These are phyloP conservation scores for Exophiala phaeomuriformis DNA, from an alignment of 2,329 filamentous ascomycete genomes.

Conservation along the genomic window DNA sequence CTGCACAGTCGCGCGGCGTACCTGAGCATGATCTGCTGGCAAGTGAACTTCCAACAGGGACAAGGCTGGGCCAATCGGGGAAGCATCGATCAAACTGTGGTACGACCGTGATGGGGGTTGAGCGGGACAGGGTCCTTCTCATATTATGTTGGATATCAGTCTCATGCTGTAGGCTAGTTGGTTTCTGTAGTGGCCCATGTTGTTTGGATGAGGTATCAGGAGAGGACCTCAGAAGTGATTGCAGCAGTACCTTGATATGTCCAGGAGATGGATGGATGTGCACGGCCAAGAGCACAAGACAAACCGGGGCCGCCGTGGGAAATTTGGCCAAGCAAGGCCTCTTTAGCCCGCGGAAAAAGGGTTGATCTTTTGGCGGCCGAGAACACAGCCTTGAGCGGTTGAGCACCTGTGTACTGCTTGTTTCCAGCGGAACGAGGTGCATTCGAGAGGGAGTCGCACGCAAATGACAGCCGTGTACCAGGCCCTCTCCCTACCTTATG, in stretches of 20 bases:
- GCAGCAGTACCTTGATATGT: not conserved
- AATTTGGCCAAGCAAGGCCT: constrained; percentile 10
- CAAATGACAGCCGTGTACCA: too few relatives aligned
- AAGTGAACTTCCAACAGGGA: not conserved
- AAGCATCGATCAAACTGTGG: not conserved
- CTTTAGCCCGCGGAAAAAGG: not conserved
- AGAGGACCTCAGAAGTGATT: too few relatives aligned
- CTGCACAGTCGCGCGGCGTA: too few relatives aligned
- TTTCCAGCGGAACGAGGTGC: too few relatives aligned
- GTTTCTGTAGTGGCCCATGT: too few relatives aligned
- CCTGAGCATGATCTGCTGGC: not conserved
- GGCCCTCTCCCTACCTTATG: too few relatives aligned
- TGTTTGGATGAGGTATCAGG: too few relatives aligned
- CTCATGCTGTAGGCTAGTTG: too few relatives aligned
- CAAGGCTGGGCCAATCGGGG: not conserved
- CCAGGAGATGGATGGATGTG: not conserved
- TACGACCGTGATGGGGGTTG: not conserved
- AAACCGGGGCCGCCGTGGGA: not conserved
- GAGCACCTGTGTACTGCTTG: too few relatives aligned
- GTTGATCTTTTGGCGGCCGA: not conserved
- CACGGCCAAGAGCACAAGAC: not conserved
- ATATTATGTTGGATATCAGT: too few relatives aligned
- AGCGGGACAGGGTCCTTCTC: not conserved
- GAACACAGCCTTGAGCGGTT: not conserved
- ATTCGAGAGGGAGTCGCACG: too few relatives aligned